A percentile compares a stretch with the other conserved stretches of the same genome.
Conservation (phyloP, 495 filamentous ascomycete species). For the Xylaria venustula region DNA sequence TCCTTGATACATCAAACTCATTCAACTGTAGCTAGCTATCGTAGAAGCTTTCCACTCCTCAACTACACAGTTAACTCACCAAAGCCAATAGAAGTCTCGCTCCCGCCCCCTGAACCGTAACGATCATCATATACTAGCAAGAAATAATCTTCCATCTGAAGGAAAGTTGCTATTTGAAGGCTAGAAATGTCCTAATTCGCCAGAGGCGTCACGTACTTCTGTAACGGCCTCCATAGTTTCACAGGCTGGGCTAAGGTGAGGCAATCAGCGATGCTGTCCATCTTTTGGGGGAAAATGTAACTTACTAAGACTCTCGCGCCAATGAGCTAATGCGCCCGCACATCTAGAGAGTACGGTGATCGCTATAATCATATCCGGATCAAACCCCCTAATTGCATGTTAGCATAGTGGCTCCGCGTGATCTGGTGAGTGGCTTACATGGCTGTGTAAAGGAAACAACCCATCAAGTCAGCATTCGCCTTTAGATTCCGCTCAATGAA, state of each 20-base stretch:
- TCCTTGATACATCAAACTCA: background rate
- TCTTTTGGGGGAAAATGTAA: background rate
- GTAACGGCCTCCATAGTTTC: constrained; percentile 28
- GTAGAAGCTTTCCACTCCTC: no score
- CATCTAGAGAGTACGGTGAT: constrained; percentile 26
- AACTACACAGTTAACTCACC: no score
- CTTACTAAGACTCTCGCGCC: constrained; percentile 33
- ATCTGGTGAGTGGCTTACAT: constrained; percentile 20
- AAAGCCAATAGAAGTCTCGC: no score
- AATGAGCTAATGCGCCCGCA: constrained; percentile 30
- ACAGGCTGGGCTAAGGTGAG: constrained; percentile 24
- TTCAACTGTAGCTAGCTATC: no score
- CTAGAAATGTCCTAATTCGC: constrained; percentile 14
- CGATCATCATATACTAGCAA: no score
- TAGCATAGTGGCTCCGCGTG: background rate
- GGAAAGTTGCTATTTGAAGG: no score
- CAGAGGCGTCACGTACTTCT: constrained; percentile 24
- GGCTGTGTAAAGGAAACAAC: constrained; percentile 53
- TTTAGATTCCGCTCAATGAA: constrained; percentile 49
- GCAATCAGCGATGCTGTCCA: background rate
- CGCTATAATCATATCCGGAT: constrained; percentile 27
- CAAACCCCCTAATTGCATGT: constrained; percentile 27
- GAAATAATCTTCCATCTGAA: no score
- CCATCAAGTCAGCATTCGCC: constrained; percentile 59
- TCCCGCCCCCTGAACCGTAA: no score